Percentiles rank a stretch among this genome's conserved stretches.
Conservation (phyloP, 257 asterid species). For the Rubia yunnanensis region DNA sequence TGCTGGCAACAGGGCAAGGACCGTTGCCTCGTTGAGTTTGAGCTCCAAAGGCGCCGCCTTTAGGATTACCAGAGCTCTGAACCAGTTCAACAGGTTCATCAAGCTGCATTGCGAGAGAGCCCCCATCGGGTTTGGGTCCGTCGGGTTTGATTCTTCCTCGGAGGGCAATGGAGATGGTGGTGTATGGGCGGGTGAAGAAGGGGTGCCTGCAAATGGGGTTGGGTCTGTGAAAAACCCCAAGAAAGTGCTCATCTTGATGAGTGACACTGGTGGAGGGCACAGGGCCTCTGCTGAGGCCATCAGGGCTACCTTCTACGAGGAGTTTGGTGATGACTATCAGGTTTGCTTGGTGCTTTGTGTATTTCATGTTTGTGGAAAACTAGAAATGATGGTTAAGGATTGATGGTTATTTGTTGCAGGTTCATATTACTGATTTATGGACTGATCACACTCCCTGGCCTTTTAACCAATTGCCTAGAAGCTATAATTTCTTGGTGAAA, state of each 20-base stretch:
- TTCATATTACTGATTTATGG: constrained; percentile 87
- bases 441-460: constrained; percentile 99
- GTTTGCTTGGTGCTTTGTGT: constrained; percentile 23
- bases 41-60: constrained; percentile 48
- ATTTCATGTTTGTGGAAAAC: neutral
- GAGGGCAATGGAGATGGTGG: constrained; percentile 47
- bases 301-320: constrained; percentile 75
- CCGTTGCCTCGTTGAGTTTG: constrained; percentile 55
- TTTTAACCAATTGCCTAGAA: constrained; percentile 89
- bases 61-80: constrained; percentile 39
- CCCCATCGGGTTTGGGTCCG: constrained; percentile 80
- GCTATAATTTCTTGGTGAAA: constrained; percentile 93
- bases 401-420: constrained; percentile 43
- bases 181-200: constrained; percentile 49
- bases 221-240: constrained; percentile 35
- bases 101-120: constrained; percentile 70
- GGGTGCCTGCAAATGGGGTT: constrained; percentile 30
- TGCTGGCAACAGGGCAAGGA: constrained; percentile 33
- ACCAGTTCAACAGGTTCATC: constrained; percentile 62
- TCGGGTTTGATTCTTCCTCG: constrained; percentile 27
- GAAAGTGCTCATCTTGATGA: constrained; percentile 85
- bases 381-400: neutral
- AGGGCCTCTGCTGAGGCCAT: constrained; percentile 99
- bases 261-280: constrained; percentile 99
- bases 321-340: constrained; percentile 88